These are phyloP conservation scores for Paulownia fortunei DNA, from an alignment of 257 asterid genomes.

Conservation along the genomic window DNA sequence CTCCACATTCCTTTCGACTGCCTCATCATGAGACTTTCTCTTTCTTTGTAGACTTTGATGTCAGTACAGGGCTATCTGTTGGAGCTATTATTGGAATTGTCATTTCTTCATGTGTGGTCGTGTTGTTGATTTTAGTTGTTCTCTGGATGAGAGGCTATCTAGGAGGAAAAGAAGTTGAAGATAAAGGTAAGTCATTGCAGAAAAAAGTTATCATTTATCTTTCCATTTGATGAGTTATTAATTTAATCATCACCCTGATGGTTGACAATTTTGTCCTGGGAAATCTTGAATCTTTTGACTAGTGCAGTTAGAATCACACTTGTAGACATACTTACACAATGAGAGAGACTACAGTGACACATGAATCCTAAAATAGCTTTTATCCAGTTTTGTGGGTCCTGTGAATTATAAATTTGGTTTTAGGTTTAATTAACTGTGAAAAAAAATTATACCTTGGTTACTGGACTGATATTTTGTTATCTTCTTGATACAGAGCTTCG, in stretches of 20 bases:
- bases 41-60: slow-evolving; percentile 58
- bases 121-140: slow-evolving; percentile 45
- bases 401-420: not conserved
- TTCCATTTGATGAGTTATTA: not conserved
- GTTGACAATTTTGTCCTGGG: not conserved
- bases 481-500: slow-evolving; percentile 50
- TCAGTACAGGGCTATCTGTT: slow-evolving; percentile 59
- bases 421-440: not conserved
- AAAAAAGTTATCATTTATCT: not conserved
- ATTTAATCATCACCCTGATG: not conserved
- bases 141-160: slow-evolving; percentile 74
- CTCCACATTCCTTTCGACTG: slow-evolving; percentile 19
- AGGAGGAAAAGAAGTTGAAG: slow-evolving; percentile 57
- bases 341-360: not conserved
- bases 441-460: not conserved
- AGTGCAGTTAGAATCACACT: not conserved
- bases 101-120: slow-evolving; percentile 45
- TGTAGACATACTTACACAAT: not conserved
- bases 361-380: not conserved
- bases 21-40: slow-evolving; percentile 7
- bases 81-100: slow-evolving; percentile 83
- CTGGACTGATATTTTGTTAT: slow-evolving; percentile 4
- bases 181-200: slow-evolving; percentile 48
- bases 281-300: not conserved
- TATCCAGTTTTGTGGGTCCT: not conserved